Base-by-base conservation (phyloP, 441 rosid genomes). In the Aleurites moluccanus region DNA sequence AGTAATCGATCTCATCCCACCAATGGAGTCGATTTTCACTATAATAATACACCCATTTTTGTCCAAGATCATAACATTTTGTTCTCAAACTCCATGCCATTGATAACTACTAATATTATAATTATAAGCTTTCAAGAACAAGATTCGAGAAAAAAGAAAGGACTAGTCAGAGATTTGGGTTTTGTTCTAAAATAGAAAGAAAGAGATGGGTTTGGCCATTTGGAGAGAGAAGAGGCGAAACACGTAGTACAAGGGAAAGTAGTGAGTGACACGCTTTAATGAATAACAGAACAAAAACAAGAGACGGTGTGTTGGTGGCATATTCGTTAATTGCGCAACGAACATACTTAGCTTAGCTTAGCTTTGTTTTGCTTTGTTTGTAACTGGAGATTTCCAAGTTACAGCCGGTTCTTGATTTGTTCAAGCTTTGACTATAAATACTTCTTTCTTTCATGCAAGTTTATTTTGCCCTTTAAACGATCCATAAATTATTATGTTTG, bases 1-100 rank as follows among this genome's bases (percentile, higher is more conserved):
- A 84, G 30, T 80, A 74, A 75, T 84, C 72, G n/a, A 82, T 74
- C 67, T 81, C 76, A 47, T 82, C 83, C 89, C 83, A 86, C 87
- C 85, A 84, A 76, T 66, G 75, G 20, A 55, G 2, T 44, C 55
- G 57, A 47, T 69, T 62, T 14, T 70, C 73, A 73, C 56, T 20
- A 52, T 56, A 55, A 11, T 64, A 61, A n/a, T 27, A 64, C 55
- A 21, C 52, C 30, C 20, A 38, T 23, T 33, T 38, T 38, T 66
- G 70, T 53, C 47, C 53, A 30, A 35, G 18, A 78, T 63, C 77
- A 44, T 80, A 21, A 57, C 69, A 61, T 25, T 56, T 72, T 11
- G 69, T 63, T 28, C 75, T 71, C 81, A 80, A 77, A 35, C 70
- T 77, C 76, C 60, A 59, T 38, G 65, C 76, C 80, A 72, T 81